phyloP scores from a whole-genome alignment of 1,139 yeast genomes.

The Debaryomyces subglobosus region DNA sequence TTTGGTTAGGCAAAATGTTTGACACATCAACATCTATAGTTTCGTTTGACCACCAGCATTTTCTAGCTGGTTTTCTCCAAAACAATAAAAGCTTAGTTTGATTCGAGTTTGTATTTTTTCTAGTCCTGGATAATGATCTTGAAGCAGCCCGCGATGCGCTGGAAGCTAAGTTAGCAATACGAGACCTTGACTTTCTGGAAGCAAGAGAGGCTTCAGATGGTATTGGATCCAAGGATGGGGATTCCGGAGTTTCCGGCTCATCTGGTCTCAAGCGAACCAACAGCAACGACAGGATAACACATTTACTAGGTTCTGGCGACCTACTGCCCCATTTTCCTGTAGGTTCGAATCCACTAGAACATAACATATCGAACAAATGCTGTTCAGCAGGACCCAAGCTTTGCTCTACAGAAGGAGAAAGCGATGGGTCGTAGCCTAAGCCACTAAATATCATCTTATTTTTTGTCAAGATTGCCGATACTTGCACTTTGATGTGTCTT shows the following conservation, averaged over 20 bases:
- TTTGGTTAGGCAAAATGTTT: constrained; percentile 25
- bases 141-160: constrained; percentile 53
- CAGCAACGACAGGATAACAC: constrained; percentile 84
- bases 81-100: constrained; percentile 81
- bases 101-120: constrained; percentile 36
- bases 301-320: constrained; percentile 79
- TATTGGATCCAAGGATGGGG: constrained; percentile 54
- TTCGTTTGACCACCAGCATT: constrained; percentile 97
- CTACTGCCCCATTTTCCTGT: constrained; percentile 86
- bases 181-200: constrained; percentile 49
- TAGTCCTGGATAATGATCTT: constrained; percentile 53
- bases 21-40: constrained; percentile 54
- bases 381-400: constrained; percentile 89
- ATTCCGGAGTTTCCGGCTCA: constrained; percentile 46
- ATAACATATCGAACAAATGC: constrained; percentile 92
- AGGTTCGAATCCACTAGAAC: constrained; percentile 79
- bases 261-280: constrained; percentile 63
- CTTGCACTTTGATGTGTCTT: constrained; percentile 66
- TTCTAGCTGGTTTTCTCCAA: constrained; percentile 98
- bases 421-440: constrained; percentile 44
- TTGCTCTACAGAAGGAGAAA: constrained; percentile 37
- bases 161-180: constrained; percentile 46
- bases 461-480: constrained; percentile 54
- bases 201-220: constrained; percentile 41
- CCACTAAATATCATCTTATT: constrained; percentile 77